Evolutionary conservation across 1,139 yeast genomes (phyloP).

Genomic region (Magnusiomyces suaveolens): DNA sequence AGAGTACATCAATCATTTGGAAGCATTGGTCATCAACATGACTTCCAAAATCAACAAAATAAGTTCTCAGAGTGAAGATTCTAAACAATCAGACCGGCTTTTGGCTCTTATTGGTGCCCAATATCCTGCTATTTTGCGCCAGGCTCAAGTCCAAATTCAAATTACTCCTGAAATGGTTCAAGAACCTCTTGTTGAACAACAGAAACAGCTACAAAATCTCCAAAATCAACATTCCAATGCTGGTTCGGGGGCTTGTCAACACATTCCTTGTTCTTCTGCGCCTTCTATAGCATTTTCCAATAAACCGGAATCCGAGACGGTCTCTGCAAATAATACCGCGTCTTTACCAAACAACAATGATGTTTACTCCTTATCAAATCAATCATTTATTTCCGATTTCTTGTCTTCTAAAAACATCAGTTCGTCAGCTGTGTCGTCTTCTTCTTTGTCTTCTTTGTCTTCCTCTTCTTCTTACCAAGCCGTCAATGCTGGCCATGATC

Average conservation of each 20-base stretch:
- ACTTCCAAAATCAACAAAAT: slow-evolving; percentile 21
- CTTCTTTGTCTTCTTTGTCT: background rate
- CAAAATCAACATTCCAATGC: background rate
- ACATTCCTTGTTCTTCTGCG: background rate
- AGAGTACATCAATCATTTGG: slow-evolving; percentile 29
- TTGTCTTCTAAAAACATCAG: background rate
- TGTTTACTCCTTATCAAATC: background rate
- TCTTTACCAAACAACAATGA: background rate
- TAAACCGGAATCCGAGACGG: background rate
- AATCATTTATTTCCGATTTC: background rate
- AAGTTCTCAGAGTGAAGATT: slow-evolving; percentile 17
- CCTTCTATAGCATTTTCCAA: background rate
- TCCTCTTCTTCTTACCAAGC: background rate
- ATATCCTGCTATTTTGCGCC: slow-evolving; percentile 5
- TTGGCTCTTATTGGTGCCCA: slow-evolving; percentile 9
- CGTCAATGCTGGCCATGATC: background rate
- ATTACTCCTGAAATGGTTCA: slow-evolving; percentile 2
- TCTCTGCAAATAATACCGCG: background rate
- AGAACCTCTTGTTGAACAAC: slow-evolving; percentile 3
- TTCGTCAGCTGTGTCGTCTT: background rate
- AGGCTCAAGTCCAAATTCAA: slow-evolving; percentile 9
- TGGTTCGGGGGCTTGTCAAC: background rate
- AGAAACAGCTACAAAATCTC: slow-evolving; percentile 1
- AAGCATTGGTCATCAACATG: slow-evolving; percentile 23
- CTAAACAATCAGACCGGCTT: slow-evolving; percentile 11